Evolutionary conservation across 306 rosid genomes (phyloP).

Genomic region (Chamaecrista fasciculata): DNA sequence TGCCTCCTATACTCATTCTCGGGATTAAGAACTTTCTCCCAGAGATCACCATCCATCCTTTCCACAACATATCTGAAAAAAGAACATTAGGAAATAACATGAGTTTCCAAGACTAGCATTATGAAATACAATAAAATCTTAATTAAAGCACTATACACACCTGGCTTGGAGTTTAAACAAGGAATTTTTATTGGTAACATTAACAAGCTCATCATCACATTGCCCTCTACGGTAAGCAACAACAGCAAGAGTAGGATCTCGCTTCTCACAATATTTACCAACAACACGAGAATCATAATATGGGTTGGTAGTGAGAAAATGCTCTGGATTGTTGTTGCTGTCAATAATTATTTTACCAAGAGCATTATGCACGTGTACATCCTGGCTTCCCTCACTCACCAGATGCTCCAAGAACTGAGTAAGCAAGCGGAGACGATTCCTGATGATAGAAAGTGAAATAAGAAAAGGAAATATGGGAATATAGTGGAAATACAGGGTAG

Average conservation of each 20-base stretch:
- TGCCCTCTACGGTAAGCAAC: slow-evolving; percentile 97
- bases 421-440: slow-evolving; percentile 92
- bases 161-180: slow-evolving; percentile 95
- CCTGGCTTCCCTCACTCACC: slow-evolving; percentile 99
- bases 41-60: slow-evolving; percentile 91
- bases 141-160: slow-evolving; percentile 39
- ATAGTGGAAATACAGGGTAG: slow-evolving; percentile 20
- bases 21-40: slow-evolving; percentile 86
- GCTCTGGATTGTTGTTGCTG: slow-evolving; percentile 96
- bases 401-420: slow-evolving; percentile 98
- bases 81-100: slow-evolving; percentile 27
- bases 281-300: slow-evolving; percentile 95
- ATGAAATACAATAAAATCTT: slow-evolving; percentile 5
- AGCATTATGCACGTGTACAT: slow-evolving; percentile 95
- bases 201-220: slow-evolving; percentile 91
- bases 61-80: slow-evolving; percentile 85
- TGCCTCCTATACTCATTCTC: slow-evolving; percentile 85
- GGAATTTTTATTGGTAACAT: slow-evolving; percentile 85
- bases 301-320: slow-evolving; percentile 97
- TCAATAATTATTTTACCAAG: slow-evolving; percentile 93
- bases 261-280: slow-evolving; percentile 95
- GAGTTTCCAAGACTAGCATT: background rate
- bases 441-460: slow-evolving; percentile 32
- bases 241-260: slow-evolving; percentile 96
- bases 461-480: slow-evolving; percentile 9